These are phyloP conservation scores for Penicillium dipodomyicola DNA, from an alignment of 495 filamentous ascomycete genomes.

Conservation along the genomic window DNA sequence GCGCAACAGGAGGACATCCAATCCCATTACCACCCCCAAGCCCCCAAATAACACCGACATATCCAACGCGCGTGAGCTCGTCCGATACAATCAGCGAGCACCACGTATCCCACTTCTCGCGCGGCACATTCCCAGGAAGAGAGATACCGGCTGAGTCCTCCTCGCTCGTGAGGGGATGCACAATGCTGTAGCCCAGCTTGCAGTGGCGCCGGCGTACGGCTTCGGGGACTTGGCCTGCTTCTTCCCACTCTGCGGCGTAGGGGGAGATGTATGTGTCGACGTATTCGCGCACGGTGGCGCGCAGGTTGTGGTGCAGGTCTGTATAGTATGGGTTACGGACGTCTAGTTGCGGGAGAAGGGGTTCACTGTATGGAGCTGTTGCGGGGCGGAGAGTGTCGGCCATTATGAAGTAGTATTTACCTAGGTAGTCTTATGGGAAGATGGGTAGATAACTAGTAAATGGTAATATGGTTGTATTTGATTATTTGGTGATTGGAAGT, in stretches of 20 bases:
- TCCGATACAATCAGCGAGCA: slow-evolving; percentile 47
- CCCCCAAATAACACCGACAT: slow-evolving; percentile 47
- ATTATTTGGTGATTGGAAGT: not conserved
- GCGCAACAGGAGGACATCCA: slow-evolving; percentile 53
- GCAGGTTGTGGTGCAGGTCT: slow-evolving; percentile 45
- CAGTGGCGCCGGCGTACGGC: slow-evolving; percentile 36
- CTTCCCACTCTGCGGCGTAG: slow-evolving; percentile 50
- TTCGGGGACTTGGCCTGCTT: slow-evolving; percentile 43
- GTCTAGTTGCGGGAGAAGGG: slow-evolving; percentile 40
- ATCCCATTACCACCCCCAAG: slow-evolving; percentile 53
- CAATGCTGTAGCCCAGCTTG: slow-evolving; percentile 40
- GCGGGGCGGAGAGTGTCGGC: slow-evolving; percentile 24
- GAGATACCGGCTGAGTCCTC: slow-evolving; percentile 35
- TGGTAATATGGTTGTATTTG: not conserved
- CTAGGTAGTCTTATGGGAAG: not conserved
- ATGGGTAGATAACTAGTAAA: not conserved
- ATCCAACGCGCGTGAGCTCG: slow-evolving; percentile 46
- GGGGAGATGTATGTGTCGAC: slow-evolving; percentile 45
- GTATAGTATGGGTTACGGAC: slow-evolving; percentile 48
- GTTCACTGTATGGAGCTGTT: slow-evolving; percentile 43
- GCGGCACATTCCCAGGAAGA: slow-evolving; percentile 40
- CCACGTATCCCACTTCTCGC: slow-evolving; percentile 51
- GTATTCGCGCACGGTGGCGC: slow-evolving; percentile 45
- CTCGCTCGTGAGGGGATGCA: slow-evolving; percentile 35
- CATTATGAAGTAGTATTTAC: slow-evolving; percentile 15